Evolutionary conservation across 1,284 basidiomycete species (phyloP), one percentile per base, ranked within the genome.

Genomic region (Trichosporon sp.): DNA sequence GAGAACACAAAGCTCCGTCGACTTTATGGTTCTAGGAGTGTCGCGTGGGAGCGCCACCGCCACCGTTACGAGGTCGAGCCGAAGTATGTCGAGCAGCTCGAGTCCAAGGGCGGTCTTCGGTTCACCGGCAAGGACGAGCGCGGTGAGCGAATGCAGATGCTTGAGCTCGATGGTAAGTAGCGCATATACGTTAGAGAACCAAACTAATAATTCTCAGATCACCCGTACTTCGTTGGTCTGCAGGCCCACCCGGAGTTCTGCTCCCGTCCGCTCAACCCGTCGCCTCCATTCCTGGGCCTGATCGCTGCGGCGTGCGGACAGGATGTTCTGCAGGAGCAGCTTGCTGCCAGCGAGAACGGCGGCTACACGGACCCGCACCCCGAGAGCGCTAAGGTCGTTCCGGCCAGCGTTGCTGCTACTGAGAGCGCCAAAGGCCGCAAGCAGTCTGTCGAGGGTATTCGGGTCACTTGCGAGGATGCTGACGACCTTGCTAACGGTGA

Each of bases 191-290:
- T 23, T 31, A 21, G 21, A 19, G 58, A 13, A 54, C 34, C 21
- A 14, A 8, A 13, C 32, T 60, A 11, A 32, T 21, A 9, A 8
- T n/a, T 14, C 9, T 13, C 71, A 92, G 92, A 91, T 75, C 95
- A 99, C 81, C 92, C 93, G 1, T 99, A 88, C 85, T 99, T 95
- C 80, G 84, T 97, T 62, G 96, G 88, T 49, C 84, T 99, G 64
- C 95, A 99, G 83, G 93, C 96, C 0, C 95, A 99, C 76, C 95
- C 95, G 3, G 95, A 99, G 80, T 95, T 99, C 83, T 98, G 95
- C 82, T 95, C 95, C 21, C 88, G 95, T n/a, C 95, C 95, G 2
- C 84, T 99, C 59, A 99, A 99, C 82, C 96, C 95, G 0, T 96
- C 93, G 0, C 95, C 95, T 3, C 90, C 94, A 0, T 99, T 97